phyloP scores from a whole-genome alignment of 2,329 filamentous ascomycete genomes.

The Aspergillus pseudoglaucus region DNA sequence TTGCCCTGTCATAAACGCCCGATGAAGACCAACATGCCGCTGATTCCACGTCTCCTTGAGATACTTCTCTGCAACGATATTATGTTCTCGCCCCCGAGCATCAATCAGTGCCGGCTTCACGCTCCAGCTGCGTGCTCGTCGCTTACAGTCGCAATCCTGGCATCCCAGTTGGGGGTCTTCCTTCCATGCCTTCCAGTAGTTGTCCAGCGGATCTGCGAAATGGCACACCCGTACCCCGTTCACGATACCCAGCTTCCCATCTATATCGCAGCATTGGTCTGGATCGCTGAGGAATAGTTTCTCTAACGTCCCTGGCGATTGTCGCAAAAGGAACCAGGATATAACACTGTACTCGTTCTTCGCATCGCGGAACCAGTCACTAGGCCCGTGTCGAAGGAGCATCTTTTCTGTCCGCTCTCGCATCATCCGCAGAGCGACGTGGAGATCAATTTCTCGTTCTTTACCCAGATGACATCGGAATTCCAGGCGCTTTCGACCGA shows the following conservation, averaged over 20 bases:
- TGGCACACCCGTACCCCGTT: conserved; percentile 11
- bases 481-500: conserved; percentile 17
- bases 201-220: conserved; percentile 20
- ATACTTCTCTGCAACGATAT: conserved; percentile 20
- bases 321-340: conserved; percentile 23
- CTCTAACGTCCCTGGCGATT: conserved; percentile 17
- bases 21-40: conserved; percentile 18
- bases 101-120: conserved; percentile 23
- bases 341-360: conserved; percentile 21
- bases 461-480: conserved; percentile 19
- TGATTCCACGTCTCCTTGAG: conserved; percentile 24
- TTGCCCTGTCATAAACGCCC: conserved; percentile 14
- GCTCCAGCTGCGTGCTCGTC: conserved; percentile 21
- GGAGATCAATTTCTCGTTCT: conserved; percentile 20
- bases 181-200: conserved; percentile 23
- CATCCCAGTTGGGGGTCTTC: conserved; percentile 18
- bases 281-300: conserved; percentile 20
- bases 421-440: conserved; percentile 22
- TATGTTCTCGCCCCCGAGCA: conserved; percentile 17
- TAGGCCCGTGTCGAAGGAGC: conserved; percentile 23
- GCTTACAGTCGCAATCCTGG: conserved; percentile 19
- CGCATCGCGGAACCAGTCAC: conserved; percentile 19
- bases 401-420: conserved; percentile 23
- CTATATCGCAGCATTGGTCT: conserved; percentile 20
- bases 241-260: conserved; percentile 7